These are phyloP conservation scores for Alternaria arborescens DNA, from an alignment of 2,329 filamentous ascomycete genomes.

Conservation along the genomic window DNA sequence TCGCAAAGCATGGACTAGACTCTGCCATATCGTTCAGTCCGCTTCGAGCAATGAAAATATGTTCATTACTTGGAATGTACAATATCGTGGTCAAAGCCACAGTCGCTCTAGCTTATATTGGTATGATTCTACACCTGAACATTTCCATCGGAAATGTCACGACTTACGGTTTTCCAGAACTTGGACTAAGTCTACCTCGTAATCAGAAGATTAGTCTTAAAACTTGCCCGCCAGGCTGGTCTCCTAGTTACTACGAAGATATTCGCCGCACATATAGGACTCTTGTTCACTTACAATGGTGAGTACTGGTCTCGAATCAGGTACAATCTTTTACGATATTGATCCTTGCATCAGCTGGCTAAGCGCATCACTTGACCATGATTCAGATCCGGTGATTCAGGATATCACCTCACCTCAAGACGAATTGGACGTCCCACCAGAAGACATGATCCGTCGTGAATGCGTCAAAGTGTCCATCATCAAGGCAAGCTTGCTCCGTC, in stretches of 20 bases:
- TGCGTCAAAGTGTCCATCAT: constrained; percentile 30
- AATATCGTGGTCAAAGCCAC: constrained; percentile 29
- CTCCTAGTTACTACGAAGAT: constrained; percentile 12
- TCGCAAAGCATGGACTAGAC: constrained; percentile 27
- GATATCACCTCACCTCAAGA: neutral
- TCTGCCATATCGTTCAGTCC: constrained; percentile 25
- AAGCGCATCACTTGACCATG: constrained; percentile 25
- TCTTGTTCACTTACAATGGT: constrained; percentile 23
- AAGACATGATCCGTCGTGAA: constrained; percentile 24
- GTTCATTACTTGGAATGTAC: constrained; percentile 30
- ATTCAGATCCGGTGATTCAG: constrained; percentile 1
- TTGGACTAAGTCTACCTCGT: constrained; percentile 25
- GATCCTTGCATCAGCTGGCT: constrained; percentile 22
- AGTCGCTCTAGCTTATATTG: constrained; percentile 29
- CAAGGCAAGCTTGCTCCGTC: constrained; percentile 26
- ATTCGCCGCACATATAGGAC: constrained; percentile 26
- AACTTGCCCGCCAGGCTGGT: neutral
- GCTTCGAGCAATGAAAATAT: constrained; percentile 31
- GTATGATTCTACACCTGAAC: constrained; percentile 8
- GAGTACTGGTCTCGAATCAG: neutral
- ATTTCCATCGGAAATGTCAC: neutral
- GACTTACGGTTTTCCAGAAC: constrained; percentile 12
- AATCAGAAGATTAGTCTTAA: constrained; percentile 11
- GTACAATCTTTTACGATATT: neutral
- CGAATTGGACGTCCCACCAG: constrained; percentile 7